Base-by-base conservation (phyloP, 176 grass and related monocot genomes). In the Carex myosuroides region DNA sequence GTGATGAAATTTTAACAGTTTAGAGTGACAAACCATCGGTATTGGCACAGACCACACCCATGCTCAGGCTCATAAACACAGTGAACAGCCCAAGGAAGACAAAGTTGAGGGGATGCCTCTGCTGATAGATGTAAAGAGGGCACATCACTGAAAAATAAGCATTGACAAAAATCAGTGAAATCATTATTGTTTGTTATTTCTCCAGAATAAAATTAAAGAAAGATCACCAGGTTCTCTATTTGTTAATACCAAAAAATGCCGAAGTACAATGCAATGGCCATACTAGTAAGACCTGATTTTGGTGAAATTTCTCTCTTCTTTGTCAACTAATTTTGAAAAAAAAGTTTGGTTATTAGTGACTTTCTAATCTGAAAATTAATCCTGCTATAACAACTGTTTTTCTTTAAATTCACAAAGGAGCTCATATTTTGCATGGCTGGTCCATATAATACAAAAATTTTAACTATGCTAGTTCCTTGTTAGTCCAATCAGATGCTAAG, bases 11-110 rank as follows among this genome's bases (percentile, higher is more conserved):
- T 60, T 44, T 12, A 81, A 59, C 39, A 37, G 17, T 67, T 62
- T 13, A 54, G 4, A 77, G 64, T 13, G 42, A 79, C 70, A 50
- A 84, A 98, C 95, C 96, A 91, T 94, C 85, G 41, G 96, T 99
- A 88, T 99, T 99, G 73, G 96, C 96, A 73, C 96, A 99, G 54
- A 89, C 96, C 83, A 99, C 91, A 64, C 93, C 96, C 81, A 99
- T 84, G 73, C 96, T 99, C 84, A 99, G 91, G 88, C 96, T 99
- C 88, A 99, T 91, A 61, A 89, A 95, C 72, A 99, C 64, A 24
- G 96, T 99, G 72, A 99, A 99, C 69, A 95, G 26, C 56, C 96
- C 96, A 33, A 99, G 91, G 85, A 95, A 92, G 64, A 93, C 67
- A 0, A 99, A 90, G 66, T 99, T 99, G 80, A 93, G 89, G 10